These are phyloP conservation scores for Takakia lepidozioides DNA, from an alignment of 225 moss, liverwort and hornwort genomes.

Conservation along the genomic window DNA sequence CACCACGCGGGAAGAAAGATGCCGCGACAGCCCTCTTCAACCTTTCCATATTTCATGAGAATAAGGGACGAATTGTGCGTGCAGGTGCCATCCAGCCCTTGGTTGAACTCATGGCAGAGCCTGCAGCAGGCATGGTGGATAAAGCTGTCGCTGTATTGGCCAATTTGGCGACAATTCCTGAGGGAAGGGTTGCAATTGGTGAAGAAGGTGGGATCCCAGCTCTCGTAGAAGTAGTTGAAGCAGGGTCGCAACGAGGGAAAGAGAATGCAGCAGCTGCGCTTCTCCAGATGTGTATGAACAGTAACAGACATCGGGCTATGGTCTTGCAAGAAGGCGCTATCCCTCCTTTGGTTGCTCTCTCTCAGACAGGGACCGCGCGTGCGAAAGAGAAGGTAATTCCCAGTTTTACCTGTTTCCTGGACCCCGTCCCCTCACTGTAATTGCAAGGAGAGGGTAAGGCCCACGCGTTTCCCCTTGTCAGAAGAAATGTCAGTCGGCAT, in stretches of 20 bases:
- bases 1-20: constrained; percentile 91
- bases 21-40: constrained; percentile 95
- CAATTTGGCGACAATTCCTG: constrained; percentile 72
- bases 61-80: constrained; percentile 78
- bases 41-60: constrained; percentile 85
- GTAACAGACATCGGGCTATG: constrained; percentile 69
- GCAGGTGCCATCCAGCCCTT: constrained; percentile 93
- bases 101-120: constrained; percentile 95
- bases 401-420: too few relatives aligned
- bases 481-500: too few relatives aligned
- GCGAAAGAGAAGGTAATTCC: constrained; percentile 88
- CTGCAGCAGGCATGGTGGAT: constrained; percentile 96
- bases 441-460: too few relatives aligned
- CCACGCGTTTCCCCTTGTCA: too few relatives aligned
- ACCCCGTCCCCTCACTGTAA: too few relatives aligned
- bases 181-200: constrained; percentile 41
- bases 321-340: constrained; percentile 98
- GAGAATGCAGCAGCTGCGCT: constrained; percentile 48
- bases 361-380: constrained; percentile 92
- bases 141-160: constrained; percentile 94
- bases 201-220: constrained; percentile 54
- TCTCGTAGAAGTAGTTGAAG: constrained; percentile 49
- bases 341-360: constrained; percentile 85
- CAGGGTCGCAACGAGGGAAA: constrained; percentile 49
- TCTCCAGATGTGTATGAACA: constrained; percentile 54